Percentiles rank a stretch among this genome's conserved stretches.
These are phyloP conservation scores for Claviceps quebecensis DNA, from an alignment of 2,329 filamentous ascomycete genomes.

Conservation along the genomic window DNA sequence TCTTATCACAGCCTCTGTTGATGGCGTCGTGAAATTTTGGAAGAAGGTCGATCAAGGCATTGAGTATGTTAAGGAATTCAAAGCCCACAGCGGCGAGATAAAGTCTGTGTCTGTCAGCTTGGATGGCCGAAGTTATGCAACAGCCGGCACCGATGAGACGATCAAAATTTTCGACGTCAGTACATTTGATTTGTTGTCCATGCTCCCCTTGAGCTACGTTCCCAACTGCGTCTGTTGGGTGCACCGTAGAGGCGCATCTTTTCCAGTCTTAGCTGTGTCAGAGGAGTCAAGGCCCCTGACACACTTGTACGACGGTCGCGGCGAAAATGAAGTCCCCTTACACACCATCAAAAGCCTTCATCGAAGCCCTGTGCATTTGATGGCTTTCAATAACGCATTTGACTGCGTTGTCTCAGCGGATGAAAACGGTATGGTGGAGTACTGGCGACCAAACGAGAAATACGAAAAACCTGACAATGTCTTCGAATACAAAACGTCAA, in stretches of 20 bases:
- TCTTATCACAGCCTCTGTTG: constrained; percentile 80
- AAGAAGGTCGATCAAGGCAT: constrained; percentile 85
- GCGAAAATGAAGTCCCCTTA: constrained; percentile 61
- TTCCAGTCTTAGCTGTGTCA: constrained; percentile 75
- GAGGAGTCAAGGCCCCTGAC: constrained; percentile 60
- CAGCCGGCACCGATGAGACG: constrained; percentile 63
- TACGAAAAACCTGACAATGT: constrained; percentile 89
- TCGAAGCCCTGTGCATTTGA: constrained; percentile 63
- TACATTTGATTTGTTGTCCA: constrained; percentile 75
- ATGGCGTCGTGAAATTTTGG: constrained; percentile 99
- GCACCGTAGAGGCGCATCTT: constrained; percentile 71
- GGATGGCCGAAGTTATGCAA: constrained; percentile 89
- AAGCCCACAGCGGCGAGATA: constrained; percentile 77
- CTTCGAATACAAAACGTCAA: constrained; percentile 86
- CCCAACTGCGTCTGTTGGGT: constrained; percentile 86
- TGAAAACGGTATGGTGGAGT: constrained; percentile 86
- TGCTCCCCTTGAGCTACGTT: constrained; percentile 61
- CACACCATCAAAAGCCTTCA: constrained; percentile 73
- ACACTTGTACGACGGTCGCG: constrained; percentile 76
- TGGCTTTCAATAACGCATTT: constrained; percentile 78
- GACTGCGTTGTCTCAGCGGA: constrained; percentile 89
- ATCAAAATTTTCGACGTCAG: constrained; percentile 73
- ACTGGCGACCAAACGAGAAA: constrained; percentile 69
- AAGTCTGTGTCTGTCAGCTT: constrained; percentile 70
- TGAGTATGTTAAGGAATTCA: constrained; percentile 97